Percentiles rank a stretch among this genome's conserved stretches.
phyloP scores from a whole-genome alignment of 495 filamentous ascomycete genomes.

The Aspergillus baeticus region DNA sequence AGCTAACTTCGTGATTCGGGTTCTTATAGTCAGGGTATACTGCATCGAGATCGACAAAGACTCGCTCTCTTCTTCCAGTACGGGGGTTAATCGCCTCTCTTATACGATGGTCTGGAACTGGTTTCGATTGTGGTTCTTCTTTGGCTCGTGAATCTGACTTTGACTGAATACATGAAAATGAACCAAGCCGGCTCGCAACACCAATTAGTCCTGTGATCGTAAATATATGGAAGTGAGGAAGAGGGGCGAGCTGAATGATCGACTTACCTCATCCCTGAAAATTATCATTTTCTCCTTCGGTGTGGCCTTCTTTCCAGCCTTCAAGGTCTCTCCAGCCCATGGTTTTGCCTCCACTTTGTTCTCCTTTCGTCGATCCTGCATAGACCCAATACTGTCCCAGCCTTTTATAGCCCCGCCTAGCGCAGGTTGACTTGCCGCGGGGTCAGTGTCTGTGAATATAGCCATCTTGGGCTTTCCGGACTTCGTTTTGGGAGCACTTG shows the following conservation, averaged over 20 bases:
- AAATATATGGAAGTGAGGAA: slow-evolving; percentile 66
- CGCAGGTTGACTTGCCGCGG: slow-evolving; percentile 41
- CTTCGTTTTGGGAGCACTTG: slow-evolving; percentile 55
- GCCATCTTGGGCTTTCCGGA: slow-evolving; percentile 76
- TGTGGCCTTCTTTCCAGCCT: slow-evolving; percentile 74
- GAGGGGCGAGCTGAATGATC: slow-evolving; percentile 23
- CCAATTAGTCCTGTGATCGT: slow-evolving; percentile 96
- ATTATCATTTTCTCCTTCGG: slow-evolving; percentile 80
- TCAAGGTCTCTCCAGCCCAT: slow-evolving; percentile 89
- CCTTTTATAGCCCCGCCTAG: slow-evolving; percentile 58
- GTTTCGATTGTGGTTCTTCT: slow-evolving; percentile 32
- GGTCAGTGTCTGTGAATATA: slow-evolving; percentile 79
- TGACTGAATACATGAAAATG: slow-evolving; percentile 60
- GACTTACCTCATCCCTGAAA: slow-evolving; percentile 94
- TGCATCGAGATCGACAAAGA: slow-evolving; percentile 80
- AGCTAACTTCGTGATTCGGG: slow-evolving; percentile 69
- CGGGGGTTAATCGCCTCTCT: slow-evolving; percentile 75
- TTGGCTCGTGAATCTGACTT: slow-evolving; percentile 45
- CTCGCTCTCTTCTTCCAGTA: slow-evolving; percentile 75
- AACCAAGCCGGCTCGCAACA: slow-evolving; percentile 61
- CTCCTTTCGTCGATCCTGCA: slow-evolving; percentile 89
- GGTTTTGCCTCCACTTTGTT: slow-evolving; percentile 84
- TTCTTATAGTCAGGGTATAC: slow-evolving; percentile 78
- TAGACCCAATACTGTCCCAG: slow-evolving; percentile 88
- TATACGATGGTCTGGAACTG: slow-evolving; percentile 51